Base-by-base conservation (phyloP, 371 early-diverging fungal genomes). In the Circinella minor region DNA sequence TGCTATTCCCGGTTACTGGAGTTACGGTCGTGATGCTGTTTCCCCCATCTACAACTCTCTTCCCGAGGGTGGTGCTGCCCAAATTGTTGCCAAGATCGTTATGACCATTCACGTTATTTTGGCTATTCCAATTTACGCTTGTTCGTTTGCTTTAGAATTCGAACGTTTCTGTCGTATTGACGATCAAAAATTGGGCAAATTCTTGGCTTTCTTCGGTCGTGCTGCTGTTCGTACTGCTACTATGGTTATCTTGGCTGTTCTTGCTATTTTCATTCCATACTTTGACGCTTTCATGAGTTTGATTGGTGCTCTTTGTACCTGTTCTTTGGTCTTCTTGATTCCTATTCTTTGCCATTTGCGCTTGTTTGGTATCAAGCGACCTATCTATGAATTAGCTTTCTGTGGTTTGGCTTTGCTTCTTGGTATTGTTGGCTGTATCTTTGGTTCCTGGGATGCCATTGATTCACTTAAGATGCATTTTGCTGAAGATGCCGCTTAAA, bases 81-180 rank as follows among this genome's bases (percentile, higher is more conserved):
- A 88, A 36, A 85, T 82, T 7, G 72, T 89, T 47, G 87, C 94
- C 36, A 90, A 91, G 72, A 89, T 90, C 65, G 89, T 95, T 73
- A 91, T 95, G 78, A 93, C 94, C 0, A 87, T 91, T 43, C 96
- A 95, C 74, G 94, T 95, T 60, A 80, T 95, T 20, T 78, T 95
- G n/a, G 95, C 96, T 49, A 91, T 93, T 65, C 97, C 96, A 3
- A 88, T 95, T 36, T 88, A 93, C 69, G 80, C 94, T 61, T 92
- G 93, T 5, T 90, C 95, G 7, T 93, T 96, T 71, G 90, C 94
- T 46, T 78, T 90, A 36, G 92, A 93, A 71, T 83, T 91, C 43
- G 93, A 93, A 75, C 70, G 81, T 13, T 88, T 83, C 55, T 46
- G 83, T 55, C 71, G 76, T 27, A 70, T 70, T 61, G 68, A 76